A percentile compares a stretch with the other conserved stretches of the same genome.
These are phyloP conservation scores for Cutaneotrichosporon spelunceum DNA, from an alignment of 1,284 basidiomycete genomes.

Conservation along the genomic window DNA sequence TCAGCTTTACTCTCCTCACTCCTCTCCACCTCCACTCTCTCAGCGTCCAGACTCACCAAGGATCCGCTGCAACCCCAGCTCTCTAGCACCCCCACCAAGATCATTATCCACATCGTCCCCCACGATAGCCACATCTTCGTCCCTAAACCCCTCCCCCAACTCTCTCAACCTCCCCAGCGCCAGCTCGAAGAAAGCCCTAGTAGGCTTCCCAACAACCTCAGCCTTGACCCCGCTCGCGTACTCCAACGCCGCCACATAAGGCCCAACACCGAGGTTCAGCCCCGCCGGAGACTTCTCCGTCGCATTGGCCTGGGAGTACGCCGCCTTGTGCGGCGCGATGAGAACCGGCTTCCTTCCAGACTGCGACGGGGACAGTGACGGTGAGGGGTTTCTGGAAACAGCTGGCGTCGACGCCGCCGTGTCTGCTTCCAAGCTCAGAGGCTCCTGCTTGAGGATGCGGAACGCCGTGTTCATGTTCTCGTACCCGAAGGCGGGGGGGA, in stretches of 20 bases:
- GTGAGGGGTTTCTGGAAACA: constrained; percentile 24
- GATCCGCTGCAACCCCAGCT: constrained; percentile 62
- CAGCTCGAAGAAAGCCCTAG: constrained; percentile 59
- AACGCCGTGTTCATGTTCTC: constrained; percentile 63
- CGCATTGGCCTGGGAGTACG: constrained; percentile 60
- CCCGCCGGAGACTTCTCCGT: constrained; percentile 53
- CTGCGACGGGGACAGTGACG: constrained; percentile 38
- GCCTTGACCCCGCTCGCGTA: constrained; percentile 57
- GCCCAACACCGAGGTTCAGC: constrained; percentile 65
- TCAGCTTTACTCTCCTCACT: constrained; percentile 7
- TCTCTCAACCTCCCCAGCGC: constrained; percentile 56
- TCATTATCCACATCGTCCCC: constrained; percentile 67
- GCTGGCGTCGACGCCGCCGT: background rate
- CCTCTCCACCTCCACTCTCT: background rate
- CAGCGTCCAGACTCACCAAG: constrained; percentile 55
- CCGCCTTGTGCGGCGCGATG: constrained; percentile 52
- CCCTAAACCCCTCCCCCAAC: background rate
- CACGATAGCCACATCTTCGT: constrained; percentile 57
- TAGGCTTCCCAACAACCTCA: constrained; percentile 65
- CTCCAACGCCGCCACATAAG: constrained; percentile 66
- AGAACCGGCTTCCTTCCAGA: constrained; percentile 51
- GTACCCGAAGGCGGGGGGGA: constrained; percentile 60
- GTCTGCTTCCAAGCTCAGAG: constrained; percentile 18
- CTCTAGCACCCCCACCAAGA: constrained; percentile 61
- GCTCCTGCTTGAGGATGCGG: constrained; percentile 56